Evolutionary conservation across 2,329 filamentous ascomycete species (phyloP).

Genomic region (Aspergillus sp.): DNA sequence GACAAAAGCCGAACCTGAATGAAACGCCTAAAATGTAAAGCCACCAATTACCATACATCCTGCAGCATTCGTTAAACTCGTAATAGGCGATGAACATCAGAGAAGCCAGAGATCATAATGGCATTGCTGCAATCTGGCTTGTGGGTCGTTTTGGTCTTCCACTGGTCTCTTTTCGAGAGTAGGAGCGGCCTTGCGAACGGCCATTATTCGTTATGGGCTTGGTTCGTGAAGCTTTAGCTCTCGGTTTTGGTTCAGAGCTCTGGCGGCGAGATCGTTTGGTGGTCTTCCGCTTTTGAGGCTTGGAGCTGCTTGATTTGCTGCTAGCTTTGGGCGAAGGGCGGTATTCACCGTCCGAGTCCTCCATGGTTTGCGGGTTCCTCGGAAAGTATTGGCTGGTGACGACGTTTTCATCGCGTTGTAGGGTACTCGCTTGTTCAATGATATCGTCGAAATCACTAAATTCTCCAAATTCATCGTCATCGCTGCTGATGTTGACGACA

Average conservation of each 20-base stretch:
- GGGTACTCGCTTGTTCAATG: slow-evolving; percentile 29
- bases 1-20: slow-evolving; percentile 7
- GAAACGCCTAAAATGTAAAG: slow-evolving; percentile 27
- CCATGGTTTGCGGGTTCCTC: slow-evolving; percentile 27
- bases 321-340: slow-evolving; percentile 22
- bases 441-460: slow-evolving; percentile 41
- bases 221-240: slow-evolving; percentile 30
- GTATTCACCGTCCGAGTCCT: slow-evolving; percentile 29
- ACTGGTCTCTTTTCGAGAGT: slow-evolving; percentile 31
- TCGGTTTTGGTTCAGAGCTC: slow-evolving; percentile 27
- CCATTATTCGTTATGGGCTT: slow-evolving; percentile 28
- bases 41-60: slow-evolving; percentile 9
- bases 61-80: slow-evolving; percentile 18
- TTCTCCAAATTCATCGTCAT: slow-evolving; percentile 32
- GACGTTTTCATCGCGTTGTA: slow-evolving; percentile 31
- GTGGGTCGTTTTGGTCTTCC: slow-evolving; percentile 34
- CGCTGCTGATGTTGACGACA: slow-evolving; percentile 48
- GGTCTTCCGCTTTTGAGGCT: slow-evolving; percentile 31
- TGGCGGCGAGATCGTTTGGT: slow-evolving; percentile 35
- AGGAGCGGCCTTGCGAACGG: slow-evolving; percentile 27
- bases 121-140: slow-evolving; percentile 45
- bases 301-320: slow-evolving; percentile 25
- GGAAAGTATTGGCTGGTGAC: slow-evolving; percentile 43
- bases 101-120: slow-evolving; percentile 31
- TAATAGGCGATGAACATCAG: slow-evolving; percentile 7